Base-by-base conservation (phyloP, 2,329 filamentous ascomycete species). In the Aspergillus pseudoviridinutans region DNA sequence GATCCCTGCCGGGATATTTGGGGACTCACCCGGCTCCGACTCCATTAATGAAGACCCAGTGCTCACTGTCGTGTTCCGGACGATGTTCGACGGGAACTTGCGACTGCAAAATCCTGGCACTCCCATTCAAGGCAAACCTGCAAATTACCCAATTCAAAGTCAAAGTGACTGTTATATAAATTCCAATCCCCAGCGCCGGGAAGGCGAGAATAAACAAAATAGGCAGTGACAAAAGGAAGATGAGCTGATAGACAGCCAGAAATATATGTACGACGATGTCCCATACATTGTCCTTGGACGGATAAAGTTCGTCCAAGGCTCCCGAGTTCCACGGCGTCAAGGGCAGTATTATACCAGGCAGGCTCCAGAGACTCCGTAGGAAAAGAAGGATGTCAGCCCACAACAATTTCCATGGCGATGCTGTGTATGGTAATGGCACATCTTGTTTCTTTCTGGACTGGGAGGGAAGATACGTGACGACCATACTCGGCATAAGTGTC, bases 11-110 rank as follows among this genome's bases (percentile, higher is more conserved):
- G 54, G 12, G 42, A 10, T 49, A 53, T 22, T 1, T 1, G 24
- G 38, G 3, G 1, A 14, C 65, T 61, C 65, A 70, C 66, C 68
- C 65, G 53, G 69, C 67, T 10, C 65, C 84, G 28, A 92, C 84
- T 0, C 90, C 90, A 66, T 92, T 92, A 53, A 92, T 72, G 68
- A 89, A 92, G n/a, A 92, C 80, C 90, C 90, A 93, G 66, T 87
- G 82, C 74, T 92, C 89, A 53, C 85, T 78, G 10, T 78, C 76
- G 68, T 77, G 72, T n/a, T 68, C 78, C 0, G 78, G 77, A 20
- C 42, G 52, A 49, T 59, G 54, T 12, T 56, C 38, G 2, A 66
- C 54, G 4, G 63, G 61, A 1, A 62, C 66, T 20, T 58, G 53
- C 17, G 73, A 70, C 1, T 73, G 72, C 17, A 78, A 71, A 1